A percentile compares a stretch with the other conserved stretches of the same genome.
Conservation (phyloP, 1,139 yeast species). For the Geotrichum phurueaensis region DNA sequence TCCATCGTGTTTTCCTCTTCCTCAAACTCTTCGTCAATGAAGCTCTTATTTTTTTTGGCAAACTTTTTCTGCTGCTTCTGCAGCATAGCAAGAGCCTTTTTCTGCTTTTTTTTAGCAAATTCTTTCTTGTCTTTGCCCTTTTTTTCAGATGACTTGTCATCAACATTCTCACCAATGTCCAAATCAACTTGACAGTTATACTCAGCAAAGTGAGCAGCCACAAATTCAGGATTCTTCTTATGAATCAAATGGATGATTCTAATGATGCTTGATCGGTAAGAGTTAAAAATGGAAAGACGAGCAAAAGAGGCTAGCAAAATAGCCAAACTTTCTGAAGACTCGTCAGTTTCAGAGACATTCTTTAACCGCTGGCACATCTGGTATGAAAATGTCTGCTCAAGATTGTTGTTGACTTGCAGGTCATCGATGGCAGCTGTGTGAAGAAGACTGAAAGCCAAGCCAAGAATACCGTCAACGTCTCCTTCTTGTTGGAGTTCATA, state of each 20-base stretch:
- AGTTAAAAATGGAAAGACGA: not conserved
- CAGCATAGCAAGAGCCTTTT: constrained; percentile 68
- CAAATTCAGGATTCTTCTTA: constrained; percentile 15
- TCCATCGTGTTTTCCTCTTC: constrained; percentile 35
- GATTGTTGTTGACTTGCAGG: constrained; percentile 16
- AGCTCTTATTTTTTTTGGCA: constrained; percentile 40
- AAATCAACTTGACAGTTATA: constrained; percentile 7
- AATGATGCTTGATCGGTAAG: constrained; percentile 8
- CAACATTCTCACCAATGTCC: constrained; percentile 10
- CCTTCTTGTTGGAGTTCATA: constrained; percentile 17
- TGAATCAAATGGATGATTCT: constrained; percentile 19
- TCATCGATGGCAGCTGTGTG: constrained; percentile 49
- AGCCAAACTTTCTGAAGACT: constrained; percentile 6
- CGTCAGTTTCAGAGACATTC: not conserved
- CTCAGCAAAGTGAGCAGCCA: constrained; percentile 8
- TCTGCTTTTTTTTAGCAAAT: constrained; percentile 65
- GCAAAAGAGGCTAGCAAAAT: constrained; percentile 14
- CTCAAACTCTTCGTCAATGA: constrained; percentile 30
- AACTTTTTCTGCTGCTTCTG: constrained; percentile 66
- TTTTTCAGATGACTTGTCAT: constrained; percentile 15
- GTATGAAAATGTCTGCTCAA: not conserved
- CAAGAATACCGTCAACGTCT: constrained; percentile 44
- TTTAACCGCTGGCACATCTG: not conserved
- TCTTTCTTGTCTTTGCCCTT: constrained; percentile 18
- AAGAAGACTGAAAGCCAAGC: constrained; percentile 58